Percentiles rank a stretch among this genome's conserved stretches.
Conservation (phyloP, 441 rosid species). For the Viola pubescens region DNA sequence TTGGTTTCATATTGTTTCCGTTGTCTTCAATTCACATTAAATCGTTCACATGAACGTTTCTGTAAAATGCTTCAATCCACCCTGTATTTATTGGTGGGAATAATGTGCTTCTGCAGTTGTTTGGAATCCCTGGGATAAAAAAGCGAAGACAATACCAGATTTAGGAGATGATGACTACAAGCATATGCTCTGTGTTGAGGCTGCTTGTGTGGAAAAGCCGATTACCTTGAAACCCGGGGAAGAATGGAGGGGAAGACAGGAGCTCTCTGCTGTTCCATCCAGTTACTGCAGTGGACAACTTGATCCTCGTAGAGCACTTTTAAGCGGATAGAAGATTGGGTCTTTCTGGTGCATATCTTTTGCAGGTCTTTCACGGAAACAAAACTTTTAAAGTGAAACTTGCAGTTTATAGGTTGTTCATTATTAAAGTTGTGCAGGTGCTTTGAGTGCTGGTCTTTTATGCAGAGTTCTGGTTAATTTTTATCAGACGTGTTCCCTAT, state of each 20-base stretch:
- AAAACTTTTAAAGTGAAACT: background rate
- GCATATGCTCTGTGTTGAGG: constrained; percentile 85
- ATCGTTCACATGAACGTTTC: background rate
- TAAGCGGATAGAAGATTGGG: constrained; percentile 26
- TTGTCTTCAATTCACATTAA: too few species aligned
- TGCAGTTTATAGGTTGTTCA: too few species aligned
- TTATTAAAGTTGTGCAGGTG: background rate
- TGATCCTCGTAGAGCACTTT: constrained; percentile 58
- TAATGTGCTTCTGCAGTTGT: constrained; percentile 45
- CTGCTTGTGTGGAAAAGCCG: constrained; percentile 76
- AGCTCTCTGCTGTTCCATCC: constrained; percentile 81
- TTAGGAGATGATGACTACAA: constrained; percentile 91
- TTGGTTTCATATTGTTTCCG: too few species aligned
- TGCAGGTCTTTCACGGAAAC: constrained; percentile 24
- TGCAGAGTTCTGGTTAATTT: background rate
- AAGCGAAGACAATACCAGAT: constrained; percentile 70
- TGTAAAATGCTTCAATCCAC: constrained; percentile 1
- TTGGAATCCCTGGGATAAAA: constrained; percentile 99
- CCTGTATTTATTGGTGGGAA: constrained; percentile 1
- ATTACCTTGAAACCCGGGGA: constrained; percentile 88
- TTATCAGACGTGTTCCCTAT: too few species aligned
- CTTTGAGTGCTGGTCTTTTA: background rate
- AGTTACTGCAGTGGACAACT: constrained; percentile 95
- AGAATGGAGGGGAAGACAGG: constrained; percentile 93
- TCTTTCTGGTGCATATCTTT: constrained; percentile 12